Evolutionary conservation across 495 filamentous ascomycete genomes (phyloP).

Genomic region (Penicillium samsonianum): DNA sequence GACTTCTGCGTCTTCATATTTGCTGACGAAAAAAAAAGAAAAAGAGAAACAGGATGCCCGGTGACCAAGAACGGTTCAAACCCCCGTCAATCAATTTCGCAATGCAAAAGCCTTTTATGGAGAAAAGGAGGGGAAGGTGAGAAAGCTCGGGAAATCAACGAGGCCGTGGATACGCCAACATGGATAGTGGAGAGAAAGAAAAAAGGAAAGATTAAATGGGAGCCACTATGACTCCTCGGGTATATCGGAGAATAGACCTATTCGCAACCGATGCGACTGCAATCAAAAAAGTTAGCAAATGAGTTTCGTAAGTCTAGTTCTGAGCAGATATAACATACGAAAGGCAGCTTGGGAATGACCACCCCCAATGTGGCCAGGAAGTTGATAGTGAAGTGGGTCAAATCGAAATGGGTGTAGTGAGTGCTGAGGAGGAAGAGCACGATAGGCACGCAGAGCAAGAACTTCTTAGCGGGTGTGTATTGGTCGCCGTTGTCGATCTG

Average conservation of each 20-base stretch:
- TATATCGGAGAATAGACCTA: slow-evolving; percentile 49
- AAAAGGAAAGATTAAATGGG: slow-evolving; percentile 23
- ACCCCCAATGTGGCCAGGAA: slow-evolving; percentile 87
- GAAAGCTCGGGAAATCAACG: slow-evolving; percentile 10
- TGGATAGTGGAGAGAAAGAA: slow-evolving; percentile 16
- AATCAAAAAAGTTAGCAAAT: slow-evolving; percentile 26
- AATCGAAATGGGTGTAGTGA: slow-evolving; percentile 97
- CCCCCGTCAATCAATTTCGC: slow-evolving; percentile 27
- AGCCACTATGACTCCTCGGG: slow-evolving; percentile 44
- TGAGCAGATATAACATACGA: slow-evolving; percentile 58
- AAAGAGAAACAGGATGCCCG: slow-evolving; percentile 18
- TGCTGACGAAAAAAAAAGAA: slow-evolving; percentile 21
- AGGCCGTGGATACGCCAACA: slow-evolving; percentile 26
- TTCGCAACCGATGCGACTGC: slow-evolving; percentile 52
- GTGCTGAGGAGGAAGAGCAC: slow-evolving; percentile 94
- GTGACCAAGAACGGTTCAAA: slow-evolving; percentile 25
- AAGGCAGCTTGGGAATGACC: slow-evolving; percentile 93
- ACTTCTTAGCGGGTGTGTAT: slow-evolving; percentile 98
- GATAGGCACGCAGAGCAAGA: slow-evolving; percentile 90
- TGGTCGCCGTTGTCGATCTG: slow-evolving; percentile 99
- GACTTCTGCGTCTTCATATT: slow-evolving; percentile 28
- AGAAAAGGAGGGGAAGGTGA: slow-evolving; percentile 13
- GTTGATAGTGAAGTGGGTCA: slow-evolving; percentile 96
- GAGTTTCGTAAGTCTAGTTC: not conserved
- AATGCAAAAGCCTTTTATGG: slow-evolving; percentile 31